These are phyloP conservation scores for Neocallimastix lanati DNA, from an alignment of 192 early-diverging fungal species.

Conservation along the genomic window DNA sequence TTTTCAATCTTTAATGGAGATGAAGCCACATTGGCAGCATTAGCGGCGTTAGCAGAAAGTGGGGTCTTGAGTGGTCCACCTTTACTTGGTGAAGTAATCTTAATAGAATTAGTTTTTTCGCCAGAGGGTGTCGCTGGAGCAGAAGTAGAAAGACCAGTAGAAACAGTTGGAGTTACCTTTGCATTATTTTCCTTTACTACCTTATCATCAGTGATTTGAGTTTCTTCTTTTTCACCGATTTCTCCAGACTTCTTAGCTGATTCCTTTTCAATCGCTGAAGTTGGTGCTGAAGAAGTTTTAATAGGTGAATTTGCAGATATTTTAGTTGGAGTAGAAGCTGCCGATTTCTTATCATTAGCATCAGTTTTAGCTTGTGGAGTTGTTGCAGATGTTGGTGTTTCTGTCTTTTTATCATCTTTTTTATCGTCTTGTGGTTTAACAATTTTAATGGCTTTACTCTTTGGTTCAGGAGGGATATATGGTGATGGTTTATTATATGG, in stretches of 20 bases:
- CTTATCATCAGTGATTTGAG: not conserved
- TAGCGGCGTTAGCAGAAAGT: not conserved
- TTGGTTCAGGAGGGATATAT: not conserved
- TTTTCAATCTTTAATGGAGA: not conserved
- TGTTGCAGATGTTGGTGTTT: not conserved
- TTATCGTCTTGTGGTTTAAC: not conserved
- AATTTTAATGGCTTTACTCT: not conserved
- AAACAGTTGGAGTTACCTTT: not conserved
- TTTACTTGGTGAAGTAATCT: not conserved
- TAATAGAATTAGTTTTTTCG: not conserved
- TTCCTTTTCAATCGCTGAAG: not conserved
- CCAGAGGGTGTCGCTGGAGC: not conserved
- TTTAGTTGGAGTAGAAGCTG: not conserved
- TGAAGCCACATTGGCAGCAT: not conserved
- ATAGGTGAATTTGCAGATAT: not conserved
- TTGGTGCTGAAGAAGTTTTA: not conserved
- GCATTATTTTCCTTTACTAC: not conserved
- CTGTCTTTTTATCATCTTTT: not conserved
- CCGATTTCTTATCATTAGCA: not conserved
- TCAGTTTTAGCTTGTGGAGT: not conserved
- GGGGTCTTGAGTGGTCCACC: not conserved
- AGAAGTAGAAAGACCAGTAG: not conserved
- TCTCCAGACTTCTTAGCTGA: not conserved
- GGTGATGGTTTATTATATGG: not conserved
- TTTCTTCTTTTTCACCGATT: not conserved